Evolutionary conservation across 768 basidiomycete genomes (phyloP).

Genomic region (Tephrocybe rancida): DNA sequence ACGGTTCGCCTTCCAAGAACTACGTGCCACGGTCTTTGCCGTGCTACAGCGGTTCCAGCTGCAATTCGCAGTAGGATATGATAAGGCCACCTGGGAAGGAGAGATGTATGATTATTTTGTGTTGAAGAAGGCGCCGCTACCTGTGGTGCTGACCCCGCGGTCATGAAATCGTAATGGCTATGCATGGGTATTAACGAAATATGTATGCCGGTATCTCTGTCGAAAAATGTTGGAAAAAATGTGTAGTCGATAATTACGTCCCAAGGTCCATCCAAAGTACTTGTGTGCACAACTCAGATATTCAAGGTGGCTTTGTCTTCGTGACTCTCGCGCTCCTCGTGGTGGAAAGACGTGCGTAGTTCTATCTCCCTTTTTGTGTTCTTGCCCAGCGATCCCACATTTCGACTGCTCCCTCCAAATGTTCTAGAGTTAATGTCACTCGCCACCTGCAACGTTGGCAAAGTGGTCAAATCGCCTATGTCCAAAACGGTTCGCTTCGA

Average conservation of each 20-base stretch:
- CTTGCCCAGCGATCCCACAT: background rate
- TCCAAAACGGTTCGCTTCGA: slow-evolving; percentile 8
- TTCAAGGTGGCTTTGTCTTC: background rate
- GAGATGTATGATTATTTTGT: slow-evolving; percentile 33
- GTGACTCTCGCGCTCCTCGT: background rate
- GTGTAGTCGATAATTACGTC: too few relatives aligned
- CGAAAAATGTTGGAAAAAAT: too few relatives aligned
- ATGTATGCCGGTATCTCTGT: too few relatives aligned
- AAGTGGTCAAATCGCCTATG: background rate
- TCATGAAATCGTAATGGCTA: background rate
- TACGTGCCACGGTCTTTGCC: slow-evolving; percentile 30
- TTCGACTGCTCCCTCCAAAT: background rate
- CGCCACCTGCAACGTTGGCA: background rate
- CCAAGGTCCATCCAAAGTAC: too few relatives aligned
- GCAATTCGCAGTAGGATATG: slow-evolving; percentile 27
- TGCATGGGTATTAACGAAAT: background rate
- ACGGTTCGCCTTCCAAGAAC: slow-evolving; percentile 34
- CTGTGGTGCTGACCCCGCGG: slow-evolving; percentile 18
- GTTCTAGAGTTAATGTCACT: background rate
- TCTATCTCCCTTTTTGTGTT: background rate
- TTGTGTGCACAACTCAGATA: background rate
- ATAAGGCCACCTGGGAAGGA: slow-evolving; percentile 27
- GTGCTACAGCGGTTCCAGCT: slow-evolving; percentile 34
- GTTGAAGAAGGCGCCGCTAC: slow-evolving; percentile 31
- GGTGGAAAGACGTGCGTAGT: background rate